A percentile compares a stretch with the other conserved stretches of the same genome.
phyloP scores from a whole-genome alignment of 2,329 filamentous ascomycete genomes.

The Hypoxylon sp. region DNA sequence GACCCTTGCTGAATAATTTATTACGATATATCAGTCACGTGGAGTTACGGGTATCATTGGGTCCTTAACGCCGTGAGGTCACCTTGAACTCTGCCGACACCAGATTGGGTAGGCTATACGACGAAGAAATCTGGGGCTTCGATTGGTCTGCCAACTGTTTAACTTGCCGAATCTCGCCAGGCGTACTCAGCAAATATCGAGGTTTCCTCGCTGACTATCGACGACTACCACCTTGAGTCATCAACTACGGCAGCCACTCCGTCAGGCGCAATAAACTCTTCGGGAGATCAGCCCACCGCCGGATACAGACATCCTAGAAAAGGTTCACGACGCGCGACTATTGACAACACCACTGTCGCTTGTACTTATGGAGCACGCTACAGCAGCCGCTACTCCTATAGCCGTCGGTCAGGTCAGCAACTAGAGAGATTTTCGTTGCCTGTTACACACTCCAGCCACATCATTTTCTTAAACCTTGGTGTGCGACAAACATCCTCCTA shows the following conservation, averaged over 20 bases:
- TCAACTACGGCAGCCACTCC: slow-evolving; percentile 33
- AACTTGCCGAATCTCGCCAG: slow-evolving; percentile 29
- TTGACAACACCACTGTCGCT: slow-evolving; percentile 10
- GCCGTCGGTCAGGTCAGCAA: slow-evolving; percentile 28
- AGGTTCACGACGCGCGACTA: slow-evolving; percentile 10
- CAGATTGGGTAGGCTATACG: slow-evolving; percentile 38
- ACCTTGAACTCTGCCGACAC: slow-evolving; percentile 39
- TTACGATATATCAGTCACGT: slow-evolving; percentile 42
- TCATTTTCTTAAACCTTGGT: slow-evolving; percentile 29
- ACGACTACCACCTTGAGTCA: slow-evolving; percentile 35
- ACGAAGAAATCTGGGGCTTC: slow-evolving; percentile 32
- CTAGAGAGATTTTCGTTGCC: slow-evolving; percentile 9
- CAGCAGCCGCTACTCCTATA: slow-evolving; percentile 23
- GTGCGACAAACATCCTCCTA: slow-evolving; percentile 26
- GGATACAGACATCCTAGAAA: slow-evolving; percentile 5
- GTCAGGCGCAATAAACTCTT: slow-evolving; percentile 16
- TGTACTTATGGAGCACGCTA: slow-evolving; percentile 23
- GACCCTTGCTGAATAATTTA: slow-evolving; percentile 37
- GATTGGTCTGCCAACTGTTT: slow-evolving; percentile 26
- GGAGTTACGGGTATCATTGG: slow-evolving; percentile 39
- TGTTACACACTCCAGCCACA: slow-evolving; percentile 30
- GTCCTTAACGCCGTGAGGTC: slow-evolving; percentile 37
- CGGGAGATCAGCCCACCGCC: slow-evolving; percentile 26
- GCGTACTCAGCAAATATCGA: slow-evolving; percentile 28
- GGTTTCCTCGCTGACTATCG: slow-evolving; percentile 25